These are phyloP conservation scores for Penicillium lividum DNA, from an alignment of 495 filamentous ascomycete genomes.

Conservation along the genomic window DNA sequence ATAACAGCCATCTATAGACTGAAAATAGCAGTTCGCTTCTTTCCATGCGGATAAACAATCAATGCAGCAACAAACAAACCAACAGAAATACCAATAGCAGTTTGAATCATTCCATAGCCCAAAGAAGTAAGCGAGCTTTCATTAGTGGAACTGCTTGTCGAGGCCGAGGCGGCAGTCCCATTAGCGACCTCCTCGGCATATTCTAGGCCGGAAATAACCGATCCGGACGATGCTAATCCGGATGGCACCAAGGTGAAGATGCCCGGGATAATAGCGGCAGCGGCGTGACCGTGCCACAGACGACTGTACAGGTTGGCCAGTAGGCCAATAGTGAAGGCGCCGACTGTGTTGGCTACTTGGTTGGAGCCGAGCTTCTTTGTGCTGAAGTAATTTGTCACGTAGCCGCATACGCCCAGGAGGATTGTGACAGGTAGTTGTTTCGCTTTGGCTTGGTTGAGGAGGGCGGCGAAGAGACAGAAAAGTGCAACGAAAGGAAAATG, in stretches of 20 bases:
- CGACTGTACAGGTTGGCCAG: constrained; percentile 83
- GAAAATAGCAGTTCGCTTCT: constrained; percentile 80
- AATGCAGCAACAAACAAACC: constrained; percentile 79
- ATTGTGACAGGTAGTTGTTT: constrained; percentile 82
- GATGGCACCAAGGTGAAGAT: constrained; percentile 92
- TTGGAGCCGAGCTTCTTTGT: constrained; percentile 66
- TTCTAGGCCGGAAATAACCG: constrained; percentile 73
- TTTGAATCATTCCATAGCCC: constrained; percentile 78
- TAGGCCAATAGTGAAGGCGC: constrained; percentile 79
- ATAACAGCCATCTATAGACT: constrained; percentile 55
- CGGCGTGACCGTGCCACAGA: constrained; percentile 75
- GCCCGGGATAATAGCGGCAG: constrained; percentile 82
- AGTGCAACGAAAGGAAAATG: constrained; percentile 63
- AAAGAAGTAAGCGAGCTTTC: constrained; percentile 26
- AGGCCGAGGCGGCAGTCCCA: background rate
- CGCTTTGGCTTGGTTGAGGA: constrained; percentile 84
- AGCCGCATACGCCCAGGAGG: constrained; percentile 74
- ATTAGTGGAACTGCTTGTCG: constrained; percentile 9
- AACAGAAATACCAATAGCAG: constrained; percentile 86
- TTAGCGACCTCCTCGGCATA: constrained; percentile 67
- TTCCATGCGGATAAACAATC: constrained; percentile 79
- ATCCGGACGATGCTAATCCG: constrained; percentile 77
- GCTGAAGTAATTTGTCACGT: constrained; percentile 76
- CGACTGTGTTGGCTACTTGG: constrained; percentile 78
- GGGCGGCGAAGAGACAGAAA: constrained; percentile 74